Evolutionary conservation across 2,329 filamentous ascomycete species (phyloP).

Genomic region (Trichoderma hamatum): DNA sequence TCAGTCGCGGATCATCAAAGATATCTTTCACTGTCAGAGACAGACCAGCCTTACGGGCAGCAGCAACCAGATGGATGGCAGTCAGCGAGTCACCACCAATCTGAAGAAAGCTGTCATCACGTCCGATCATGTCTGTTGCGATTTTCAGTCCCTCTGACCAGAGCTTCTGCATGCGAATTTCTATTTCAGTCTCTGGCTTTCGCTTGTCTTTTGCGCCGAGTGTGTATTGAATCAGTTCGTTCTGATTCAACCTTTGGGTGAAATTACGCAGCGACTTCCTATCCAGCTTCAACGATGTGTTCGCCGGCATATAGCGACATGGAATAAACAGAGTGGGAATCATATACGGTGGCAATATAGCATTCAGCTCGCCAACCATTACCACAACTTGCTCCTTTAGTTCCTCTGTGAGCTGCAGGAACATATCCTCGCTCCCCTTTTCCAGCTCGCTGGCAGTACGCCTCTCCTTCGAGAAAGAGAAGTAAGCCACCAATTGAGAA

Average conservation of each 20-base stretch:
- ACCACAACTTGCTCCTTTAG: conserved; percentile 18
- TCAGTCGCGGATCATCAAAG: conserved; percentile 27
- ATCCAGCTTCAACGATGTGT: conserved; percentile 11
- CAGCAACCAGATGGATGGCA: conserved; percentile 31
- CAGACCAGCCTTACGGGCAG: background rate
- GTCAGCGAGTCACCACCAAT: conserved; percentile 36
- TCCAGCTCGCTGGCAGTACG: background rate
- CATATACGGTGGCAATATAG: conserved; percentile 14
- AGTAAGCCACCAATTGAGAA: conserved; percentile 4
- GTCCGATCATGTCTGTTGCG: conserved; percentile 35
- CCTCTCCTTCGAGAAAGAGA: conserved; percentile 16
- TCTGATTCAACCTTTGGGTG: background rate
- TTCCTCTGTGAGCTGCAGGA: conserved; percentile 21
- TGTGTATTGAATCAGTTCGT: conserved; percentile 4
- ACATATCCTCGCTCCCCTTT: background rate
- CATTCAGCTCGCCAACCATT: background rate
- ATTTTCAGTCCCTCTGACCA: conserved; percentile 19
- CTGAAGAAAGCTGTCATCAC: conserved; percentile 35
- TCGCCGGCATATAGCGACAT: conserved; percentile 7
- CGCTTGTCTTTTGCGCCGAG: background rate
- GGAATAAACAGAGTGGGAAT: conserved; percentile 13
- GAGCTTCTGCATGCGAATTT: conserved; percentile 15
- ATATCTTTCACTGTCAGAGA: conserved; percentile 25
- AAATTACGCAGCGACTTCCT: background rate
- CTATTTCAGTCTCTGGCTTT: background rate